These are phyloP conservation scores for Penicillium daleae DNA, from an alignment of 495 filamentous ascomycete species.

Conservation along the genomic window DNA sequence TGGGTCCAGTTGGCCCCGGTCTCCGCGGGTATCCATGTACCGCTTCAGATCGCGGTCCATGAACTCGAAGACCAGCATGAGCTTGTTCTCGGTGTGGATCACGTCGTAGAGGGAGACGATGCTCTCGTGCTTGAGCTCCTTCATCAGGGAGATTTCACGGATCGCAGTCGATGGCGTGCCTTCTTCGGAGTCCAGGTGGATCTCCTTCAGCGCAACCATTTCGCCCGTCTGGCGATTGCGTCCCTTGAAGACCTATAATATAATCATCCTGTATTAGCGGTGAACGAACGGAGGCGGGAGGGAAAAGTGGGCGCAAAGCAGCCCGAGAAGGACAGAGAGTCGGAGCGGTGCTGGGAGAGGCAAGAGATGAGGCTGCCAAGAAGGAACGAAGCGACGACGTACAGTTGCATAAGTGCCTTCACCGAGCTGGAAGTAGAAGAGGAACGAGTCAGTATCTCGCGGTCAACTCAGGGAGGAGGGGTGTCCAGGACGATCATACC, in stretches of 20 bases:
- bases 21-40: constrained; percentile 93
- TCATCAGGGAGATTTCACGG: constrained; percentile 98
- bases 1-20: constrained; percentile 81
- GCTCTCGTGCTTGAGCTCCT: constrained; percentile 97
- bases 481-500: constrained; percentile 34
- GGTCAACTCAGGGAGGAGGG: constrained; percentile 1
- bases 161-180: constrained; percentile 98
- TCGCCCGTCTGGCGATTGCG: constrained; percentile 95
- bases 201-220: constrained; percentile 96
- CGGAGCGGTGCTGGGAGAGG: background rate
- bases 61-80: constrained; percentile 98
- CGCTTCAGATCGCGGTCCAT: constrained; percentile 99
- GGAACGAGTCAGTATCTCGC: constrained; percentile 20
- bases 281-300: background rate
- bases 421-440: constrained; percentile 62
- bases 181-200: constrained; percentile 98
- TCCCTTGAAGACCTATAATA: constrained; percentile 91
- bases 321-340: background rate
- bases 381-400: constrained; percentile 41
- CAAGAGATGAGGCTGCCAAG: constrained; percentile 5
- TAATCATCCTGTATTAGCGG: constrained; percentile 27
- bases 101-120: constrained; percentile 98
- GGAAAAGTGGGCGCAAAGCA: background rate
- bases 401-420: constrained; percentile 99
- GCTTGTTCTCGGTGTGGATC: constrained; percentile 98